Evolutionary conservation across 176 grass and related monocot genomes (phyloP).

Genomic region (maize (Zea mays)): DNA sequence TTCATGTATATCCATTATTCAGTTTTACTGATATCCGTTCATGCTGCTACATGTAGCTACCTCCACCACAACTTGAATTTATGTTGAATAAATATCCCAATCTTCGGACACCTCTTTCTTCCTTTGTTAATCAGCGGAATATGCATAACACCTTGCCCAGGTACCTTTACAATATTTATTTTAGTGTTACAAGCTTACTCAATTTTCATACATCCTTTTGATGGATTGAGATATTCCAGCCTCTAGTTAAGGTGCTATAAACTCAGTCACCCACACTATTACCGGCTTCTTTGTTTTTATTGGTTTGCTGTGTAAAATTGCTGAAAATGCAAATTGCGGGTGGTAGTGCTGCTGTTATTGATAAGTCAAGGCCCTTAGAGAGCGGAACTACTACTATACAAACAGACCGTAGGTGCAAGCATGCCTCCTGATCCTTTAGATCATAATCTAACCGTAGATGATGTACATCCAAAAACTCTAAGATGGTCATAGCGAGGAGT

Average conservation of each 20-base stretch:
- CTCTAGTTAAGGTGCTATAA: conserved; percentile 17
- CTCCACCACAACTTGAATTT: conserved; percentile 69
- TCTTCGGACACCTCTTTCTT: conserved; percentile 63
- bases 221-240: conserved; percentile 17
- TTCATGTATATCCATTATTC: conserved; percentile 10
- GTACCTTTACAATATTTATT: conserved; percentile 33
- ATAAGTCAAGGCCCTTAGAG: conserved; percentile 2
- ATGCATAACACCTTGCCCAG: conserved; percentile 68
- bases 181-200: conserved; percentile 23
- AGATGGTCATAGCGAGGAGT: too few relatives aligned
- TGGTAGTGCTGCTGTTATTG: neutral
- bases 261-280: conserved; percentile 21
- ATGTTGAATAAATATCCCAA: conserved; percentile 67
- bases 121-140: conserved; percentile 67
- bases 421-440: too few relatives aligned
- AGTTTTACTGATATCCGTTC: conserved; percentile 46
- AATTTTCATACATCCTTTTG: conserved; percentile 12
- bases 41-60: conserved; percentile 60
- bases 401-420: too few relatives aligned
- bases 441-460: too few relatives aligned
- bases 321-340: neutral
- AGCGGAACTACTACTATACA: neutral
- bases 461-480: too few relatives aligned
- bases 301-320: neutral
- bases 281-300: conserved; percentile 22